These are phyloP conservation scores for Apiospora malaysiana DNA, from an alignment of 2,329 filamentous ascomycete species.

Conservation along the genomic window DNA sequence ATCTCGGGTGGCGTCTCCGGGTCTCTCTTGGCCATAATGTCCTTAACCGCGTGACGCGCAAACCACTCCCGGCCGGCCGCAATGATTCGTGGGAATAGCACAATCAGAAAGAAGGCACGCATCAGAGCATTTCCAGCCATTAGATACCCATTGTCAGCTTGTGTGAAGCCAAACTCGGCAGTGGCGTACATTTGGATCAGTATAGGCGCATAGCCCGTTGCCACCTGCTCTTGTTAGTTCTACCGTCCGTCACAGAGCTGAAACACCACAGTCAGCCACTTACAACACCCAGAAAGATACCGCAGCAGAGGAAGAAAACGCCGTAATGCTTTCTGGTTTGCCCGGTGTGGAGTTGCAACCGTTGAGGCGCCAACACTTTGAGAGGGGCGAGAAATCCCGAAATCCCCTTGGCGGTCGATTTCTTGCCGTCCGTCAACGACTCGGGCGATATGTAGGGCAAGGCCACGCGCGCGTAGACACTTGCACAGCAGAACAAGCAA, in stretches of 20 bases:
- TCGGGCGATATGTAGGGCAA: slow-evolving; percentile 45
- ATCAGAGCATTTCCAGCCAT: slow-evolving; percentile 59
- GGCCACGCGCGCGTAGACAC: slow-evolving; percentile 47
- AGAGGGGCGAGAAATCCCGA: slow-evolving; percentile 67
- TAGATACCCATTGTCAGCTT: slow-evolving; percentile 57
- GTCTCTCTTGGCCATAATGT: not conserved
- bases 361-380: slow-evolving; percentile 64
- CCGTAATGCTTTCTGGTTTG: slow-evolving; percentile 61
- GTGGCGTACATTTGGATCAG: slow-evolving; percentile 64
- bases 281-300: slow-evolving; percentile 70
- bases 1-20: slow-evolving; percentile 10
- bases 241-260: not conserved
- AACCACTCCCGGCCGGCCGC: slow-evolving; percentile 44
- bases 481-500: slow-evolving; percentile 56
- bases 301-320: slow-evolving; percentile 66
- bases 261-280: slow-evolving; percentile 31
- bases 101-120: slow-evolving; percentile 56
- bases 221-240: slow-evolving; percentile 49
- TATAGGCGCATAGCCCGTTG: slow-evolving; percentile 70
- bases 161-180: slow-evolving; percentile 55
- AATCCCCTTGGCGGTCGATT: slow-evolving; percentile 43
- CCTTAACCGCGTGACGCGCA: slow-evolving; percentile 22
- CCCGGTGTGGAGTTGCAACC: slow-evolving; percentile 56
- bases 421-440: slow-evolving; percentile 29
- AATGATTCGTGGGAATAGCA: slow-evolving; percentile 57